Conservation (phyloP, 1,284 basidiomycete genomes). For the Porodaedalea pini region DNA sequence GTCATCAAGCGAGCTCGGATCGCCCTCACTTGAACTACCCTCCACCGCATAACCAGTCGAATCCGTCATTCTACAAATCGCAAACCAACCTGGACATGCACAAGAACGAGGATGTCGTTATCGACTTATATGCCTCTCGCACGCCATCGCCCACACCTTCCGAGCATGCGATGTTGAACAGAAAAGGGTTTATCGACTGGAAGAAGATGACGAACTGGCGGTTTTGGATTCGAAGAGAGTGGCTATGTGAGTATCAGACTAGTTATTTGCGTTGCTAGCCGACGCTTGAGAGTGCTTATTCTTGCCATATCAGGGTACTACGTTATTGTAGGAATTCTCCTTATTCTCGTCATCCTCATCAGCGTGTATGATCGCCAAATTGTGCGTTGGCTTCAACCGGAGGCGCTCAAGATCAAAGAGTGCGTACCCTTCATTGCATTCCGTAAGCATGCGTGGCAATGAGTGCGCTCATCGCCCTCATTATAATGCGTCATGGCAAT, state of each 20-base stretch:
- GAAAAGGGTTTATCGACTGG: constrained; percentile 42
- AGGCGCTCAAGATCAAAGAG: constrained; percentile 48
- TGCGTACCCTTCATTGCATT: constrained; percentile 21
- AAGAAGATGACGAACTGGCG: constrained; percentile 39
- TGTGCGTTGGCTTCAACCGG: constrained; percentile 53
- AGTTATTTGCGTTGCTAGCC: not conserved
- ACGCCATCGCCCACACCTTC: constrained; percentile 42
- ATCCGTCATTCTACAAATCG: constrained; percentile 14
- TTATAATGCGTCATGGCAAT: not conserved
- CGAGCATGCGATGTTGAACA: constrained; percentile 34
- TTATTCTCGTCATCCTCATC: constrained; percentile 47
- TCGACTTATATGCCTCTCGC: constrained; percentile 31
- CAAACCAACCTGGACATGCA: not conserved
- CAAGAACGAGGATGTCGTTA: constrained; percentile 23
- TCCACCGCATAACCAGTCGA: constrained; percentile 13
- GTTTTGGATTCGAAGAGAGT: constrained; percentile 49
- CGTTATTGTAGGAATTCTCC: constrained; percentile 29
- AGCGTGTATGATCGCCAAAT: constrained; percentile 56
- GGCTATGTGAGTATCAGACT: constrained; percentile 42
- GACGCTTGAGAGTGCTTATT: not conserved
- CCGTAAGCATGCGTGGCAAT: not conserved
- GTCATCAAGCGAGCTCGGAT: constrained; percentile 1
- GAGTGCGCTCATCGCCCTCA: not conserved
- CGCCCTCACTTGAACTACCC: constrained; percentile 10
- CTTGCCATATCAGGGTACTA: constrained; percentile 33